Percentiles rank a stretch among this genome's conserved stretches.
Evolutionary conservation across 345 rosid genomes (phyloP).

Genomic region (Citrus trifoliata): DNA sequence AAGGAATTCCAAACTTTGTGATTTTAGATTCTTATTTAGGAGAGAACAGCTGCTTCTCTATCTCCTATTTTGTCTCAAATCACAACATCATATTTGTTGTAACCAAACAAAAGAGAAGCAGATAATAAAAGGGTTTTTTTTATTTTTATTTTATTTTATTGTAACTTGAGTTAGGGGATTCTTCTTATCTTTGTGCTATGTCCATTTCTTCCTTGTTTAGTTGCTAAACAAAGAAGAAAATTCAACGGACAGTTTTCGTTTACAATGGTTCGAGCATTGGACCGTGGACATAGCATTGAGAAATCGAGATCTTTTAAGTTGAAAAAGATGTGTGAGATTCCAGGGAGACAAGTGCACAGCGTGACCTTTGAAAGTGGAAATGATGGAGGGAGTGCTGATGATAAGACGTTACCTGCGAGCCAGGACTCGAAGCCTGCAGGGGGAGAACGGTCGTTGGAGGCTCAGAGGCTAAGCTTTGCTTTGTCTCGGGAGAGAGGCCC

Average conservation of each 20-base stretch:
- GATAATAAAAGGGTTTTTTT: not conserved
- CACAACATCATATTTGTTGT: not conserved
- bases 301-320: conserved; percentile 45
- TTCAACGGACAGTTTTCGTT: not conserved
- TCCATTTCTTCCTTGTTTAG: conserved; percentile 14
- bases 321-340: conserved; percentile 44
- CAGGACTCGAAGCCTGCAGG: no score
- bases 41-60: not conserved
- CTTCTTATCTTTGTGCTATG: not conserved
- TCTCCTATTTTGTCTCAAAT: not conserved
- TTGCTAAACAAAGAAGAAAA: conserved; percentile 12
- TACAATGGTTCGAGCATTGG: conserved; percentile 64
- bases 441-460: conserved; percentile 24
- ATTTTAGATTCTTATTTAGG: not conserved
- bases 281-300: conserved; percentile 45
- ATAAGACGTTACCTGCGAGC: not conserved
- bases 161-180: conserved; percentile 1
- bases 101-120: conserved; percentile 16
- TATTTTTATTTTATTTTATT: not conserved
- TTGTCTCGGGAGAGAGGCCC: conserved; percentile 18
- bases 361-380: conserved; percentile 5
- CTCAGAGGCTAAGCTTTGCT: conserved; percentile 24
- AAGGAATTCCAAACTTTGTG: not conserved
- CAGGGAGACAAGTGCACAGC: conserved; percentile 28
- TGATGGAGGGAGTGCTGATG: not conserved